Evolutionary conservation across 306 rosid species (phyloP).

Genomic region (Cyclanthera cordifolia): DNA sequence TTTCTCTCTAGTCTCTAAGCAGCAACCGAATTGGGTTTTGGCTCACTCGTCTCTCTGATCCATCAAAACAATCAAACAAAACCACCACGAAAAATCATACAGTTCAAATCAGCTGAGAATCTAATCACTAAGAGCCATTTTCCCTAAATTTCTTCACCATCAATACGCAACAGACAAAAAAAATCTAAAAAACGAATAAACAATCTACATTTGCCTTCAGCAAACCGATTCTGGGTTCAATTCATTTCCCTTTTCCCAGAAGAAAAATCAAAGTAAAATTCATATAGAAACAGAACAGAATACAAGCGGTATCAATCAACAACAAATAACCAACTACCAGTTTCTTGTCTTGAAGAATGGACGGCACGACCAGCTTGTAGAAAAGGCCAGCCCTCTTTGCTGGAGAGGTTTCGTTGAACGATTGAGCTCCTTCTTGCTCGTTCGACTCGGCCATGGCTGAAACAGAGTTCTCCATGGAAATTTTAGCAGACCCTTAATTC

Average conservation of each 20-base stretch:
- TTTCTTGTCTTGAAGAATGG: conserved; percentile 19
- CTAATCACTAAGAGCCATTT: not conserved
- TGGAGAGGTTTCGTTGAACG: not conserved
- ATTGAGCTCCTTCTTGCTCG: not conserved
- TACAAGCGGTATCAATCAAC: not conserved
- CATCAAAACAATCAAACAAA: not conserved
- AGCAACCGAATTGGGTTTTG: not conserved
- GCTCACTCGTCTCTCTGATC: not conserved
- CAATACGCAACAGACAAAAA: not conserved
- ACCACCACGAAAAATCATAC: not conserved
- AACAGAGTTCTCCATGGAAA: not conserved
- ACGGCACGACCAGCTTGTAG: conserved; percentile 8
- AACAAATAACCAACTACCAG: not conserved
- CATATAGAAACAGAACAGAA: not conserved
- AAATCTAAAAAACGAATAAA: not conserved
- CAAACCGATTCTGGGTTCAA: conserved; percentile 1
- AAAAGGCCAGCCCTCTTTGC: conserved; percentile 9
- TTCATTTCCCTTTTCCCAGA: not conserved
- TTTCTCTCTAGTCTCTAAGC: not conserved
- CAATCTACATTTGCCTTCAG: not conserved
- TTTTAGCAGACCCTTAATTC: conserved; percentile 5
- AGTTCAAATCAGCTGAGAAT: not conserved
- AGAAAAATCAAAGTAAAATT: not conserved
- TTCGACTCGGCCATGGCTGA: conserved; percentile 4
- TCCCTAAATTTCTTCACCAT: not conserved